Evolutionary conservation across 345 rosid species (phyloP).

Genomic region (thale cress (Arabidopsis thaliana)): TAIR10.1 NC_003070.9:28399501-28400000

Average conservation of each 20-base stretch:
- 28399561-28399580: background rate
- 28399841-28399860: background rate
- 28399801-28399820: conserved; percentile 11
- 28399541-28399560: background rate
- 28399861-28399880: conserved; percentile 4
- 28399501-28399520: conserved; percentile 21
- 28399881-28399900: background rate
- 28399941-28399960: background rate
- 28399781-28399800: background rate
- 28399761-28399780: no score
- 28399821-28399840: background rate
- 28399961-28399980: background rate
- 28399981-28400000: background rate
- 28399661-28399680: conserved; percentile 38
- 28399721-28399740: background rate
- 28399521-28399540: conserved; percentile 30
- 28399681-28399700: conserved; percentile 16
- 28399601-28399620: background rate
- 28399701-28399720: background rate
- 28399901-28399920: conserved; percentile 10
- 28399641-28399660: background rate
- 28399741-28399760: conserved; percentile 1
- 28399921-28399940: background rate
- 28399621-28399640: background rate
- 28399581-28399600: background rate